These are phyloP conservation scores for Neurospora sp. DNA, from an alignment of 495 filamentous ascomycete species.

Conservation along the genomic window DNA sequence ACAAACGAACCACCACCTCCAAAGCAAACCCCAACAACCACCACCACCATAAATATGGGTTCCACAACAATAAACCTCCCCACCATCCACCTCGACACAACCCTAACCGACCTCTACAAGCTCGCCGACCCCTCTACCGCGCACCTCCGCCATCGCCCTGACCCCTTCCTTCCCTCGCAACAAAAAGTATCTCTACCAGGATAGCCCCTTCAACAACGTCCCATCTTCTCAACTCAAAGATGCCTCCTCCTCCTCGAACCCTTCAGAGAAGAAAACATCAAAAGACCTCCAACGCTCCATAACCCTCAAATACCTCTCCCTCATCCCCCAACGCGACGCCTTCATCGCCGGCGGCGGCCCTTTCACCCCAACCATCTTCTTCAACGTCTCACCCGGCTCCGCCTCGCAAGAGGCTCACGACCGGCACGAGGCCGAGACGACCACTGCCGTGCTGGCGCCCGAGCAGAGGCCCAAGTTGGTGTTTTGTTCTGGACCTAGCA, in stretches of 20 bases:
- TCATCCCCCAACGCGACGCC: conserved; percentile 25
- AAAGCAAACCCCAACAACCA: background rate
- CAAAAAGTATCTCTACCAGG: conserved; percentile 25
- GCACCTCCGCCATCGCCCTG: conserved; percentile 10
- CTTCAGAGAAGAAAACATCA: conserved; percentile 24
- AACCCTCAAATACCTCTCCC: conserved; percentile 18
- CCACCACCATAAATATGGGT: conserved; percentile 6
- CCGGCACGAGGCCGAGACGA: conserved; percentile 18
- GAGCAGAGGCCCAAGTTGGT: conserved; percentile 18
- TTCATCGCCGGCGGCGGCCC: conserved; percentile 21
- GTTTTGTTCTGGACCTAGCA: conserved; percentile 16
- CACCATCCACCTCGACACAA: conserved; percentile 21
- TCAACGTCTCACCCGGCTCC: conserved; percentile 7
- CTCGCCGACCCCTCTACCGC: conserved; percentile 6
- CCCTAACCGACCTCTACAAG: conserved; percentile 22
- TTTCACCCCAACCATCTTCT: conserved; percentile 15
- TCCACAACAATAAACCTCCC: conserved; percentile 13
- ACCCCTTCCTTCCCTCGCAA: conserved; percentile 22
- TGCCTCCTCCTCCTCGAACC: background rate
- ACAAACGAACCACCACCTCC: background rate
- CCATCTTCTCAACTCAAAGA: conserved; percentile 34
- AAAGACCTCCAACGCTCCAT: conserved; percentile 16
- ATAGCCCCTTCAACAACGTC: conserved; percentile 28
- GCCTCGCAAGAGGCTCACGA: conserved; percentile 11
- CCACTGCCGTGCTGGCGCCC: conserved; percentile 14